These are phyloP conservation scores for Cordyceps pruinosa DNA, from an alignment of 2,329 filamentous ascomycete genomes.

Conservation along the genomic window DNA sequence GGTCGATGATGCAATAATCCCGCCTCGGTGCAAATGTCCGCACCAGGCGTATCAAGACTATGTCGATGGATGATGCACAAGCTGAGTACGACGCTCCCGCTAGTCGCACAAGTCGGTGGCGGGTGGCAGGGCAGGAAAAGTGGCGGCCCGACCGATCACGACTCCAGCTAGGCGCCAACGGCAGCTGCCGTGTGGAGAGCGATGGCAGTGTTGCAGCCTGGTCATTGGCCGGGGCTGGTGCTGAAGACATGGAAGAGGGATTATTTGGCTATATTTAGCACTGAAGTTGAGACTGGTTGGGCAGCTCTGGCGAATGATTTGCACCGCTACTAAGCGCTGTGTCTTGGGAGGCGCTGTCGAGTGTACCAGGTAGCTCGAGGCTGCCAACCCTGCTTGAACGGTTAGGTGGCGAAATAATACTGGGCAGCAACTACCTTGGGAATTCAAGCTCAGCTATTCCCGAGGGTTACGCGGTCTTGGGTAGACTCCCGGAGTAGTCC, in stretches of 20 bases:
- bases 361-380: too few relatives aligned
- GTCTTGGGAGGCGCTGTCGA: neutral
- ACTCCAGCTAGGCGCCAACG: constrained; percentile 11
- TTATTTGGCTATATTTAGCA: neutral
- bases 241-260: neutral
- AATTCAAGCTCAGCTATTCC: too few relatives aligned
- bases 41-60: neutral
- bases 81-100: neutral
- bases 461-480: too few relatives aligned
- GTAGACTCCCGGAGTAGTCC: too few relatives aligned
- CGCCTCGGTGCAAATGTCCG: neutral
- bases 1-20: neutral
- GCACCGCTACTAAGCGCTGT: constrained; percentile 6
- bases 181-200: constrained; percentile 10
- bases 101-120: constrained; percentile 7
- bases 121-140: constrained; percentile 11
- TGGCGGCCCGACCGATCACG: constrained; percentile 12
- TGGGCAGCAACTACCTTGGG: too few relatives aligned
- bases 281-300: neutral
- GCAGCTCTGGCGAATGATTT: neutral
- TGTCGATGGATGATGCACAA: constrained; percentile 3
- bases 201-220: neutral
- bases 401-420: too few relatives aligned
- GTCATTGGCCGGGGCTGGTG: neutral
- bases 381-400: too few relatives aligned